Evolutionary conservation across 768 basidiomycete genomes (phyloP).

Genomic region (Nidularia pulvinata): DNA sequence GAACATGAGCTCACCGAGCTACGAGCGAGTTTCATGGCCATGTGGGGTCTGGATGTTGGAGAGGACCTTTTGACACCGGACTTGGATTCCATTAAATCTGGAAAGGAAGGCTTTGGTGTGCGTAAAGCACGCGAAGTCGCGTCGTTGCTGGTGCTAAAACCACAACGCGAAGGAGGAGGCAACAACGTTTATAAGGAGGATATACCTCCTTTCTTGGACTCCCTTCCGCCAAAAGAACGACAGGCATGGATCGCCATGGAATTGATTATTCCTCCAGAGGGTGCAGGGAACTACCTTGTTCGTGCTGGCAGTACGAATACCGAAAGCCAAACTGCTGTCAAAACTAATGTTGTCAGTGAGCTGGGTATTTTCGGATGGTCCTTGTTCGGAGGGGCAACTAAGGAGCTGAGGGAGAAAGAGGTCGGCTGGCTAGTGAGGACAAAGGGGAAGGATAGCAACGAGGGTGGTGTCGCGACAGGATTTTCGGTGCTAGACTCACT

Average conservation of each 20-base stretch:
- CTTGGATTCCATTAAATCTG: slow-evolving; percentile 15
- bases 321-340: slow-evolving; percentile 35
- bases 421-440: slow-evolving; percentile 88
- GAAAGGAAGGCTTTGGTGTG: slow-evolving; percentile 39
- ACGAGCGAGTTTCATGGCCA: slow-evolving; percentile 80
- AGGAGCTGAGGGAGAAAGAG: slow-evolving; percentile 54
- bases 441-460: slow-evolving; percentile 88
- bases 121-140: slow-evolving; percentile 48
- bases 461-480: slow-evolving; percentile 89
- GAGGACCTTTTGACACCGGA: slow-evolving; percentile 31
- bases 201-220: slow-evolving; percentile 77
- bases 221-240: slow-evolving; percentile 57
- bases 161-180: slow-evolving; percentile 97
- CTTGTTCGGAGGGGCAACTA: slow-evolving; percentile 57
- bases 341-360: slow-evolving; percentile 81
- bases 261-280: slow-evolving; percentile 78
- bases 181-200: slow-evolving; percentile 91
- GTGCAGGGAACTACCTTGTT: slow-evolving; percentile 72
- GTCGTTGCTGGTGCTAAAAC: slow-evolving; percentile 81
- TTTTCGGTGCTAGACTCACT: slow-evolving; percentile 77
- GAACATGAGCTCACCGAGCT: slow-evolving; percentile 48
- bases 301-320: slow-evolving; percentile 54
- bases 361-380: slow-evolving; percentile 92
- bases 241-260: slow-evolving; percentile 97
- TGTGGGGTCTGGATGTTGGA: slow-evolving; percentile 80